Conservation (phyloP, 1,284 basidiomycete species). For the Austroboletus novae-zelandiae region DNA sequence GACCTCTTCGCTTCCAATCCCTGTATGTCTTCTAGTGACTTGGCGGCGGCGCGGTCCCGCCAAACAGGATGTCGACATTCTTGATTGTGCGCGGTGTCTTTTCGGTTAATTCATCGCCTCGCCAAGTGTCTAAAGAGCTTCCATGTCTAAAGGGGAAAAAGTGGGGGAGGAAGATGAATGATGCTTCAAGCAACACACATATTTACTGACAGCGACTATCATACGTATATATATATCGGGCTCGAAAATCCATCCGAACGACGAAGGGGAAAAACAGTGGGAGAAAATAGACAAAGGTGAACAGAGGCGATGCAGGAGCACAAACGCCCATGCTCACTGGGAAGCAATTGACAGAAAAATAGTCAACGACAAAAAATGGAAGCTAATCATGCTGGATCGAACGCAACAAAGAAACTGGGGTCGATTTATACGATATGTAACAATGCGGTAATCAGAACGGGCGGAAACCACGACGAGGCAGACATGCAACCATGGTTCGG, state of each 20-base stretch:
- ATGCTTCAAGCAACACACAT: constrained; percentile 32
- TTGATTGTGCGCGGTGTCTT: neutral
- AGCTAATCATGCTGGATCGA: constrained; percentile 3
- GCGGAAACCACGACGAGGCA: constrained; percentile 2
- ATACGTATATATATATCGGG: constrained; percentile 22
- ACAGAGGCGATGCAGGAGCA: constrained; percentile 3
- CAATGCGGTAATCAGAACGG: constrained; percentile 29
- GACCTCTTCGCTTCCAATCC: constrained; percentile 5
- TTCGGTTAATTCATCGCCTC: constrained; percentile 4
- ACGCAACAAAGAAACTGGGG: constrained; percentile 1
- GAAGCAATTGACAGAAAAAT: neutral
- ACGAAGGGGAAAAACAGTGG: neutral
- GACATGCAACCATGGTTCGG: constrained; percentile 6
- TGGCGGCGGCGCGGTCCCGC: too few species aligned
- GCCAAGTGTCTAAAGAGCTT: neutral
- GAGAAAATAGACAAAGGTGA: neutral
- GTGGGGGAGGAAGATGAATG: neutral
- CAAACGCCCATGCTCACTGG: neutral
- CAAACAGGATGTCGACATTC: too few species aligned
- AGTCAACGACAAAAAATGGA: neutral
- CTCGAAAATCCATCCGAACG: constrained; percentile 14
- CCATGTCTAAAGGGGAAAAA: neutral
- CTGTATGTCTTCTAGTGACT: neutral
- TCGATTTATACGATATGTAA: constrained; percentile 14
- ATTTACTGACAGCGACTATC: constrained; percentile 18